phyloP scores from a whole-genome alignment of 208 protist genomes.

The Leishmania tropica region DNA sequence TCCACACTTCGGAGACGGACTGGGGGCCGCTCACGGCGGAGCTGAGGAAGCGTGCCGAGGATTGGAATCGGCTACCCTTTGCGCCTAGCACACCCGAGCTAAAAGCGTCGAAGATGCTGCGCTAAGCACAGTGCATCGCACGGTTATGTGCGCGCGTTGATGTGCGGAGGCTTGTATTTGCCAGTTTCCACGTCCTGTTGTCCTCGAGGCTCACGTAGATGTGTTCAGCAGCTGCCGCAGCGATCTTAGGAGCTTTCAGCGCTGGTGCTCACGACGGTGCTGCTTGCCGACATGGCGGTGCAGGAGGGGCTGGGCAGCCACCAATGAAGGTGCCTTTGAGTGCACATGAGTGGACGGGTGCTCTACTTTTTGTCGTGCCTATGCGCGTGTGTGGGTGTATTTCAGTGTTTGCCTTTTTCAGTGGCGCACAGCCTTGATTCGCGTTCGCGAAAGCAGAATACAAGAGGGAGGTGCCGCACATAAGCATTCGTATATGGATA shows the following conservation, averaged over 20 bases:
- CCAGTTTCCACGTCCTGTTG: background rate
- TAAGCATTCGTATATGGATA: background rate
- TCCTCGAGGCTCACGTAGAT: background rate
- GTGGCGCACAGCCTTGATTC: background rate
- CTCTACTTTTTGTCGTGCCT: background rate
- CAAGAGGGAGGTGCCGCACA: background rate
- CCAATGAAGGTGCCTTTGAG: background rate
- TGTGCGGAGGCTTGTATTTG: background rate
- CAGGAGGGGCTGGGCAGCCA: background rate
- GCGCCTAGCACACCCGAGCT: background rate
- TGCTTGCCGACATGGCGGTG: background rate
- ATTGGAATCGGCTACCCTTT: conserved; percentile 5
- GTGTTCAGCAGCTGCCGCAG: background rate
- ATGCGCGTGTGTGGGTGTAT: background rate
- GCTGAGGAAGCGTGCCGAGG: background rate
- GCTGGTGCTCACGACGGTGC: background rate
- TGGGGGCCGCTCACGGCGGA: conserved; percentile 13
- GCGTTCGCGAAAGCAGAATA: background rate
- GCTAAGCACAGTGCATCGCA: background rate
- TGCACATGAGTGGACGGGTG: background rate
- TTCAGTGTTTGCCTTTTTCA: background rate
- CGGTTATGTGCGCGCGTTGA: background rate
- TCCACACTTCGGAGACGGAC: conserved; percentile 3
- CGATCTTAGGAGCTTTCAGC: background rate
- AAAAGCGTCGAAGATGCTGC: background rate